Evolutionary conservation across 2,329 filamentous ascomycete species (phyloP), one percentile per base, ranked within the genome.

Genomic region (Tympanopsis confertula): DNA sequence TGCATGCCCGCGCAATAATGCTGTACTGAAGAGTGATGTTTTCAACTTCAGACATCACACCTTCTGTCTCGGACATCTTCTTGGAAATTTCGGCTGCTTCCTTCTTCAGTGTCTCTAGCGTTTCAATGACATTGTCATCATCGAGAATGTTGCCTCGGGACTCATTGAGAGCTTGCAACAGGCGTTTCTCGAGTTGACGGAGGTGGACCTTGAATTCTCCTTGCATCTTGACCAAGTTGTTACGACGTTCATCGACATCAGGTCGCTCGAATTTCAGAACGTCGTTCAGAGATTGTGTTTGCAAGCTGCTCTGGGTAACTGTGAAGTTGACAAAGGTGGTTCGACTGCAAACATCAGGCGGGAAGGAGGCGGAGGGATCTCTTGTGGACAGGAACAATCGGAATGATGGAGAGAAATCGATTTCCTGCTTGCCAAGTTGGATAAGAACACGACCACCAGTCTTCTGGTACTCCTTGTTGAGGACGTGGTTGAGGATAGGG

Each of bases 271-370:
- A 94, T 60, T 96, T 96, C 52, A 98, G 74, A 22, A 96, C 91
- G 45, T 98, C 88, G 49, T 95, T 95, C 47, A 98, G 76, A 1
- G 91, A 95, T 61, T 98, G 91, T 2, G 91, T 96, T 63, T 94
- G 91, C 53, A 98, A 71, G 69, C 89, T 96, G 73, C 91, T 95
- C 64, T 96, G 89, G 4, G 91, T 98, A 44, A 98, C 89, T 1
- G 93, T 96, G 50, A 98, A 98, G 63, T 98, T 98, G 71, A 98
- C 91, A 61, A 98, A 94, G 0, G 93, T 98, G 5, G 91, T 96
- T 52, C 93, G 78, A 68, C 87, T 94, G 76, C 93, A 98, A 45
- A 98, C 86, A 54, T 98, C 91, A 1, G 91, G 93, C 5, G 91
- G 79, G 57, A 98, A 98, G 5, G 82, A 86, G 19, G 91, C 89